These are phyloP conservation scores for Mallotus repandus DNA, from an alignment of 441 rosid species.

Conservation along the genomic window DNA sequence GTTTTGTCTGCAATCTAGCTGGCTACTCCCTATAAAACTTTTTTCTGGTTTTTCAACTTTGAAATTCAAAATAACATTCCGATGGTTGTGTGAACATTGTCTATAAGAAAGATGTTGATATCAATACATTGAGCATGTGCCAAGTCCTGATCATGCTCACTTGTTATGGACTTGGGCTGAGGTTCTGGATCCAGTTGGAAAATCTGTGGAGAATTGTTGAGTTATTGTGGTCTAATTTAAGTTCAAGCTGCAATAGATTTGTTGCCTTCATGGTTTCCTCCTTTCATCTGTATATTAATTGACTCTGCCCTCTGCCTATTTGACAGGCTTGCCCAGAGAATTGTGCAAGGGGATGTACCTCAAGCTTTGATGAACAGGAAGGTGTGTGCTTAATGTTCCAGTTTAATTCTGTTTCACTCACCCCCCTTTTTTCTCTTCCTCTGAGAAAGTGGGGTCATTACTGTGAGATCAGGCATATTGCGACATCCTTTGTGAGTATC, in stretches of 20 bases:
- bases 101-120: background rate
- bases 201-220: background rate
- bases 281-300: background rate
- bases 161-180: slow-evolving; percentile 1
- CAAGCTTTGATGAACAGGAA: slow-evolving; percentile 97
- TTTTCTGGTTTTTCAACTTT: background rate
- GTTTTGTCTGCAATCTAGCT: background rate
- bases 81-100: background rate
- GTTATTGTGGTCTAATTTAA: slow-evolving; percentile 7
- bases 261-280: background rate
- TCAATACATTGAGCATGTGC: background rate
- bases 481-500: background rate
- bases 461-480: background rate
- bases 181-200: background rate
- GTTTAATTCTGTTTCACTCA: background rate
- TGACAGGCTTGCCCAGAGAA: slow-evolving; percentile 96
- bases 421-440: background rate
- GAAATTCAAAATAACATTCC: background rate
- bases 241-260: background rate
- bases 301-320: slow-evolving; percentile 19
- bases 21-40: background rate
- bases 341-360: slow-evolving; percentile 98
- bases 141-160: background rate
- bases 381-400: slow-evolving; percentile 40
- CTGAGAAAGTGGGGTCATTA: background rate